Conservation (phyloP, 2,329 filamentous ascomycete species). For the Phialophora macrospora region DNA sequence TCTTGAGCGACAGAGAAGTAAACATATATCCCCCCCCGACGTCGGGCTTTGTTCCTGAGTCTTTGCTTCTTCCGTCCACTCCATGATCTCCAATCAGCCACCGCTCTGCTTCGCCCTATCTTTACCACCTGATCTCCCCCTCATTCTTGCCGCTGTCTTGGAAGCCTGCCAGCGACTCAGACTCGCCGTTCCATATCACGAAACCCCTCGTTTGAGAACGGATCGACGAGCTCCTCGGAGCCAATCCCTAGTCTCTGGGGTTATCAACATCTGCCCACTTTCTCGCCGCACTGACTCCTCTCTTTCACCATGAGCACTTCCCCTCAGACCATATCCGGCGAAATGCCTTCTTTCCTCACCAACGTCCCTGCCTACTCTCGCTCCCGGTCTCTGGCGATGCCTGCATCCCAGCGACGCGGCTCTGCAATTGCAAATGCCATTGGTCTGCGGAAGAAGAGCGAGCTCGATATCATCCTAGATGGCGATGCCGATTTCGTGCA, state of each 20-base stretch:
- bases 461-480: slow-evolving; percentile 40
- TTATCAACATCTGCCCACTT: slow-evolving; percentile 19
- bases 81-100: slow-evolving; percentile 20
- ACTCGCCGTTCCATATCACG: slow-evolving; percentile 2
- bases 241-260: slow-evolving; percentile 1
- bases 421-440: slow-evolving; percentile 36
- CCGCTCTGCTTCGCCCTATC: background rate
- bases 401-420: slow-evolving; percentile 24
- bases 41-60: slow-evolving; percentile 13
- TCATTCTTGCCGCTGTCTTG: slow-evolving; percentile 9
- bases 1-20: background rate
- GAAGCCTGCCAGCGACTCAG: background rate
- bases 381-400: slow-evolving; percentile 29
- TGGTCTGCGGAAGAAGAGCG: slow-evolving; percentile 35
- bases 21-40: slow-evolving; percentile 1
- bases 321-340: slow-evolving; percentile 27
- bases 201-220: slow-evolving; percentile 9
- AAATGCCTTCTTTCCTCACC: slow-evolving; percentile 35
- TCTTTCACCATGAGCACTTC: slow-evolving; percentile 22
- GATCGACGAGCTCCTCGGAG: slow-evolving; percentile 6
- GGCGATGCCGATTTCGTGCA: slow-evolving; percentile 35
- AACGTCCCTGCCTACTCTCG: slow-evolving; percentile 31
- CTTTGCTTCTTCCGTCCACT: slow-evolving; percentile 7
- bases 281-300: slow-evolving; percentile 1
- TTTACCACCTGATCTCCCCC: slow-evolving; percentile 17